Base-by-base conservation (phyloP, 192 early-diverging fungal genomes). In the Chytriomyces confervae region DNA sequence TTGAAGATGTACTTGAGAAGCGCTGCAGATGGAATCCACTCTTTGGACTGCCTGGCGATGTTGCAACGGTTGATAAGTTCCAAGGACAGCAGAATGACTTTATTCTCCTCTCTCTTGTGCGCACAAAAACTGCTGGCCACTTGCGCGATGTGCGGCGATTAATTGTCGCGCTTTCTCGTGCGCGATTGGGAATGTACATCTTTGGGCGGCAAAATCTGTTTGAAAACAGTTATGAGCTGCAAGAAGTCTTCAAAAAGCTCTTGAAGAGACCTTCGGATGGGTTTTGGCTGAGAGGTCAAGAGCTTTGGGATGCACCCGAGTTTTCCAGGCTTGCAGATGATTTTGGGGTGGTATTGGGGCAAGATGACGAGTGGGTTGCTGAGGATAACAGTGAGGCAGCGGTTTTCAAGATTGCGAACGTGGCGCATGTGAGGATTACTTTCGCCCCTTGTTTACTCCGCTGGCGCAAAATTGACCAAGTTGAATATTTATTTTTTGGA, bases 1-100 rank as follows among this genome's bases (percentile, higher is more conserved):
- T 99, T 71, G 84, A 87, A 27, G 97, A 98, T 82, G 95, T 99
- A 0, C 78, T 99, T 27, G 84, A 92, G 36, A 84, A 89, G 66
- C 88, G 96, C 11, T 99, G 98, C 79, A 76, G 82, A 3, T 96
- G 94, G 94, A 92, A 95, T 69, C 91, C 93, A 13, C 86, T 92
- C 47, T 97, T 98, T 85, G 92, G 93, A 10, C 75, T 82, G 7
- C 97, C 98, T 1, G 85, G 84, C 3, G 79, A 87, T 7, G 85
- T 99, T 1, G 89, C 97, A 0, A 99, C 98, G 0, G 98, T 99
- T 7, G 98, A 99, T 80, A 92, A 95, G 81, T 98, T 91, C 81
- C 98, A 99, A 85, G 98, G 97, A 50, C 94, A 96, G 82, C 84
- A 89, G 65, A 92, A 92, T 69, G 97, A 99, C 83, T 96, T 92